Evolutionary conservation across 805 yeast genomes (phyloP).

Genomic region (Candida morakotiae): DNA sequence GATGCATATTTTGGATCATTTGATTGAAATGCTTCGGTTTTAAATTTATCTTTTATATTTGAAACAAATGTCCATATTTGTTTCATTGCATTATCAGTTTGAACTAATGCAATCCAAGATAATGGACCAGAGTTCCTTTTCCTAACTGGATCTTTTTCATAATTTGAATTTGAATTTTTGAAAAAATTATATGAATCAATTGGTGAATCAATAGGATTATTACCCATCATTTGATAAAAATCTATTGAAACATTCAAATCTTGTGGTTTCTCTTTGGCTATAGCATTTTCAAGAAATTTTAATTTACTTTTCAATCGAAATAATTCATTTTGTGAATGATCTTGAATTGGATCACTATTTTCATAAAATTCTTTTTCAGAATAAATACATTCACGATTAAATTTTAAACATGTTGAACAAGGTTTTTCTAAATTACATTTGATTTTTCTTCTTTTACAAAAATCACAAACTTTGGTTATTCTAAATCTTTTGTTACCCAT

Average conservation of each 20-base stretch:
- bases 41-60: conserved; percentile 3
- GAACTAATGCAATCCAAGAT: conserved; percentile 25
- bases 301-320: conserved; percentile 10
- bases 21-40: not conserved
- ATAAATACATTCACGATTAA: conserved; percentile 13
- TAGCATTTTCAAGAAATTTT: conserved; percentile 9
- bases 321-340: conserved; percentile 1
- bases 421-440: conserved; percentile 34
- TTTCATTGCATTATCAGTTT: conserved; percentile 19
- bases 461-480: conserved; percentile 33
- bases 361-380: conserved; percentile 18
- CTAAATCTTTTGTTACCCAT: conserved; percentile 22
- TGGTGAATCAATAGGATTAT: conserved; percentile 13
- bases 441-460: conserved; percentile 32
- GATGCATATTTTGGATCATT: not conserved
- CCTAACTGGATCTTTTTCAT: conserved; percentile 18
- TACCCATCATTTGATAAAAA: not conserved
- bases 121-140: conserved; percentile 28
- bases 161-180: conserved; percentile 18
- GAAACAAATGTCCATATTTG: conserved; percentile 11
- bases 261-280: not conserved
- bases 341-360: not conserved
- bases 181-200: conserved; percentile 15
- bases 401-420: conserved; percentile 29
- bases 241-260: not conserved